phyloP scores from a whole-genome alignment of 2,329 filamentous ascomycete genomes.

The Nothomitra cinnamomea region DNA sequence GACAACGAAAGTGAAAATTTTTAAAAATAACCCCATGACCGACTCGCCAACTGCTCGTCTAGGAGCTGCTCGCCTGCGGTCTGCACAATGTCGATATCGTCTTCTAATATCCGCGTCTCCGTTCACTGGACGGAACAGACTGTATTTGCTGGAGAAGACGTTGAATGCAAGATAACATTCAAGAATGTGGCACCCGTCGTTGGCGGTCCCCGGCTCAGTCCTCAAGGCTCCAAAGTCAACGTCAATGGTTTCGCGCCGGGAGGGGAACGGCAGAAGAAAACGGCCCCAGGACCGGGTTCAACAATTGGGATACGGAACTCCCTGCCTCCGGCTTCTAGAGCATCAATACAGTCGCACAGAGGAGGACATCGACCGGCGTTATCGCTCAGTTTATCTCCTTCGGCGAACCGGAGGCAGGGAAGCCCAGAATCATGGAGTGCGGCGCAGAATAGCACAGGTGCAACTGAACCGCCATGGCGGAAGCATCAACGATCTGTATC shows the following conservation, averaged over 20 bases:
- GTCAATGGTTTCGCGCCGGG: constrained; percentile 17
- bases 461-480: constrained; percentile 25
- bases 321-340: constrained; percentile 30
- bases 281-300: constrained; percentile 3
- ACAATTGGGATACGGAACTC: background rate
- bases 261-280: constrained; percentile 6
- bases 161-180: constrained; percentile 93
- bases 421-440: background rate
- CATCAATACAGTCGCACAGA: constrained; percentile 23
- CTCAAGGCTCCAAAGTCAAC: constrained; percentile 18
- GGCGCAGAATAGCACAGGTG: constrained; percentile 6
- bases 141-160: constrained; percentile 89
- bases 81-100: constrained; percentile 16
- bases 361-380: constrained; percentile 53
- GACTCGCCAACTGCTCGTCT: background rate
- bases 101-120: constrained; percentile 79
- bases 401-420: background rate
- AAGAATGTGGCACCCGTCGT: constrained; percentile 55
- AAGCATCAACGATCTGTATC: constrained; percentile 62
- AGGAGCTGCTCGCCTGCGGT: background rate
- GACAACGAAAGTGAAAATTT: background rate
- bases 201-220: constrained; percentile 18
- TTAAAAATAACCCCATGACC: background rate
- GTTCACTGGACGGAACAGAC: constrained; percentile 88
- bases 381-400: constrained; percentile 34